phyloP scores from a whole-genome alignment of 345 rosid species.

The Boechera stricta region DNA sequence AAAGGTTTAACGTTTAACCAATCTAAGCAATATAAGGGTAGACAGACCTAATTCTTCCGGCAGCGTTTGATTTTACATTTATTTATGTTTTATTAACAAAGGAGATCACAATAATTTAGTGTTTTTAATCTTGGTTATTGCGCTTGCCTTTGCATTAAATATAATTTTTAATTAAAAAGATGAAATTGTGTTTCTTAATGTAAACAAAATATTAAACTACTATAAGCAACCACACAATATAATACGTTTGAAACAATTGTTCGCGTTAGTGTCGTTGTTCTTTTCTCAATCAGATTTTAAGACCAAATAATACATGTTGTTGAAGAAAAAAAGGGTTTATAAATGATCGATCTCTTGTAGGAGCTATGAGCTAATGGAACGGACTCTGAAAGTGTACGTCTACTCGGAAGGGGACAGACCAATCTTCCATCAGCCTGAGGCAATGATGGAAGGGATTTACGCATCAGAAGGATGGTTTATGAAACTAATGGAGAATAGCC shows the following conservation, averaged over 20 bases:
- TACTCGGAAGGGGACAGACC: constrained; percentile 79
- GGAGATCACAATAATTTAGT: not conserved
- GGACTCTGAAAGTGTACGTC: constrained; percentile 66
- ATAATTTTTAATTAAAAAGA: not conserved
- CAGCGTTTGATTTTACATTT: too few species aligned
- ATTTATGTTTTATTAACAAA: not conserved
- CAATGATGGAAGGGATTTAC: constrained; percentile 66
- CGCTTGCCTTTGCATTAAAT: too few species aligned
- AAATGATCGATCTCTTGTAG: constrained; percentile 44
- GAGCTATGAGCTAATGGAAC: constrained; percentile 87
- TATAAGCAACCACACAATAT: not conserved
- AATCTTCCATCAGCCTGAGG: constrained; percentile 63
- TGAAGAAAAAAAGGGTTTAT: not conserved
- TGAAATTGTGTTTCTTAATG: not conserved
- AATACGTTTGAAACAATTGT: too few species aligned
- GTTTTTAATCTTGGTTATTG: too few species aligned
- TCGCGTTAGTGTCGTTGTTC: too few species aligned
- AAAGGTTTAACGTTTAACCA: constrained; percentile 52
- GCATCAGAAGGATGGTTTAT: constrained; percentile 96
- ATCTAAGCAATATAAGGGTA: not conserved
- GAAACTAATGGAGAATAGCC: constrained; percentile 68
- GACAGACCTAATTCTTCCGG: not conserved
- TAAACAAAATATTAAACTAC: not conserved
- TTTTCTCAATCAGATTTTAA: too few species aligned
- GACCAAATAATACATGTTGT: not conserved